Evolutionary conservation across 2,329 filamentous ascomycete genomes (phyloP).

Genomic region (Cladosporium sp.): DNA sequence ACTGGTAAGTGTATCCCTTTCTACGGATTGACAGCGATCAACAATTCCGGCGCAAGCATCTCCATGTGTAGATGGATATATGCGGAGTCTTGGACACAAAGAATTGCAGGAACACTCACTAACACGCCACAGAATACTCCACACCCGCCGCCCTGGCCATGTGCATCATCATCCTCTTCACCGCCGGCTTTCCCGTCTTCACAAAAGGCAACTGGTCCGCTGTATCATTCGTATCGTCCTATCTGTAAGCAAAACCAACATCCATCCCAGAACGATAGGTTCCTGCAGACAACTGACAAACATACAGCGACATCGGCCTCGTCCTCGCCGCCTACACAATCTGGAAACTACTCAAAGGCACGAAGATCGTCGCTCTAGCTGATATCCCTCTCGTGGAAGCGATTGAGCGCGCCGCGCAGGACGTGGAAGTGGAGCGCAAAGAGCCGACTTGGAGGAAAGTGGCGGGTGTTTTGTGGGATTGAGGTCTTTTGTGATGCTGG

Average conservation of each 20-base stretch:
- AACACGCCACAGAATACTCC: constrained; percentile 20
- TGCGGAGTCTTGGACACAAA: no score
- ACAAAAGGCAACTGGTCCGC: constrained; percentile 26
- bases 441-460: not conserved
- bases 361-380: constrained; percentile 21
- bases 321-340: constrained; percentile 21
- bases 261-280: no score
- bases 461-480: constrained; percentile 4
- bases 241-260: not conserved
- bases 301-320: constrained; percentile 28
- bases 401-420: constrained; percentile 16
- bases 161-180: constrained; percentile 27
- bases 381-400: constrained; percentile 23
- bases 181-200: constrained; percentile 27
- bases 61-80: no score
- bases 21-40: no score
- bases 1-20: constrained; percentile 23
- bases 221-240: constrained; percentile 30
- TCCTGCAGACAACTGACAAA: no score
- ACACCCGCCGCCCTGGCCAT: constrained; percentile 30
- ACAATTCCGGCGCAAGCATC: no score
- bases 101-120: no score
- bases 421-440: not conserved
- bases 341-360: constrained; percentile 25
- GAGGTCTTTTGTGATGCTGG: not conserved